These are phyloP conservation scores for Saccharomycopsis phalli DNA, from an alignment of 1,139 yeast species.

Conservation along the genomic window DNA sequence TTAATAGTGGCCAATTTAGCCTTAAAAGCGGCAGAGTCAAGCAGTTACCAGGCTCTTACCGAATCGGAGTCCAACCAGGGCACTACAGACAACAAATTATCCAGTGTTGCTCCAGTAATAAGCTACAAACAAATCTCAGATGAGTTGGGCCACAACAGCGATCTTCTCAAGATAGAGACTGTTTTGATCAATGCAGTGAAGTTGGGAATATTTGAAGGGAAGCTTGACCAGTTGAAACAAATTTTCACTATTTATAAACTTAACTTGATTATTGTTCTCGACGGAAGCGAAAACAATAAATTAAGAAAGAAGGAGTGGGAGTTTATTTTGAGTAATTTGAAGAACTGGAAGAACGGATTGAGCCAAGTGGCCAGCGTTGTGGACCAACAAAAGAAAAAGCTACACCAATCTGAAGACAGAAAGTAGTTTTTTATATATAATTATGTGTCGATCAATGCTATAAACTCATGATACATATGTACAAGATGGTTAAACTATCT, in stretches of 20 bases:
- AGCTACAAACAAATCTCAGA: slow-evolving; percentile 20
- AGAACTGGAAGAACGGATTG: slow-evolving; percentile 18
- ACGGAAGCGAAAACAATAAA: slow-evolving; percentile 9
- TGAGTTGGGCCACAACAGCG: slow-evolving; percentile 13
- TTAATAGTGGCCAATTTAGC: slow-evolving; percentile 18
- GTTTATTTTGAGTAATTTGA: slow-evolving; percentile 18
- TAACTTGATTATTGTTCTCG: slow-evolving; percentile 16
- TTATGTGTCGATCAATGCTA: neutral
- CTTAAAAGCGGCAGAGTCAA: slow-evolving; percentile 15
- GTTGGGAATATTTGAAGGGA: slow-evolving; percentile 17
- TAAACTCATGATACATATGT: neutral
- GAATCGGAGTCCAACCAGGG: slow-evolving; percentile 5
- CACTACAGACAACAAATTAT: slow-evolving; percentile 1
- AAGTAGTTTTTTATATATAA: neutral
- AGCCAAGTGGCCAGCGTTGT: slow-evolving; percentile 11
- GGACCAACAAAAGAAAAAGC: slow-evolving; percentile 18
- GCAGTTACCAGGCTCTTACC: slow-evolving; percentile 1
- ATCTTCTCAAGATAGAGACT: slow-evolving; percentile 18
- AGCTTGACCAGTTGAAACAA: slow-evolving; percentile 20
- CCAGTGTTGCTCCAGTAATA: slow-evolving; percentile 14
- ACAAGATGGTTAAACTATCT: slow-evolving; percentile 1
- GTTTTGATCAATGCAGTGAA: slow-evolving; percentile 18
- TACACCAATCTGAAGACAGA: neutral
- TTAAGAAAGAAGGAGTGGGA: slow-evolving; percentile 18
- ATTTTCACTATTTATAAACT: slow-evolving; percentile 19